Evolutionary conservation across 306 rosid genomes (phyloP).

Genomic region (Cicer arietinum): DNA sequence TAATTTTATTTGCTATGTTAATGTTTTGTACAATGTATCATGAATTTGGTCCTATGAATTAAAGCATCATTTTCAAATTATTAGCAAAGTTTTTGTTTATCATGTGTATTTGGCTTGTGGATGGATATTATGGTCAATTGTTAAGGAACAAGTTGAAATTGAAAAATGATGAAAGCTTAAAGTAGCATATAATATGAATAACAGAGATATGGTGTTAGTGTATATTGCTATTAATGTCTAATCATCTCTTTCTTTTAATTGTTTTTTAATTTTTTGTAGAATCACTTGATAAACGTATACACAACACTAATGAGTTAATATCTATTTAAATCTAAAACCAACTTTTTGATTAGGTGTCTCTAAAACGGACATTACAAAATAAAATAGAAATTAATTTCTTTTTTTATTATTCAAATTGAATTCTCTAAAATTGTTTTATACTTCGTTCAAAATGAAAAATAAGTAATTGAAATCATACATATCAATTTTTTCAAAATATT

Average conservation of each 20-base stretch:
- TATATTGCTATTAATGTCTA: neutral
- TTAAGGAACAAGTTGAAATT: neutral
- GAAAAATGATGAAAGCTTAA: neutral
- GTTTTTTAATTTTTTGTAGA: neutral
- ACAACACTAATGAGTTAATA: neutral
- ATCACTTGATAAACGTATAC: neutral
- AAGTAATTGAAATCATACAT: no score
- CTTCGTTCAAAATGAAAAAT: no score
- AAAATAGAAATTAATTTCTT: no score
- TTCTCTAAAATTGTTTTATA: no score
- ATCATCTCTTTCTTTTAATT: neutral
- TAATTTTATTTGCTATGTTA: neutral
- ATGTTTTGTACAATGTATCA: constrained; percentile 9
- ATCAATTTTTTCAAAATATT: no score
- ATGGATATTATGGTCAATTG: neutral
- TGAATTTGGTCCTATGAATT: constrained; percentile 22
- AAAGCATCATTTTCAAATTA: constrained; percentile 1
- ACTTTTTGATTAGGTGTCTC: no score
- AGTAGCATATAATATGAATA: neutral
- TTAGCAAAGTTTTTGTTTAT: neutral
- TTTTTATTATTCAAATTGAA: no score
- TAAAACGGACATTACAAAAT: no score
- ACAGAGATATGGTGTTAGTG: neutral
- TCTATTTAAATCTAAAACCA: neutral
- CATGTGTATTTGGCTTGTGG: constrained; percentile 24